Conservation (phyloP, 1,284 basidiomycete species). For the Inonotus hispidus region DNA sequence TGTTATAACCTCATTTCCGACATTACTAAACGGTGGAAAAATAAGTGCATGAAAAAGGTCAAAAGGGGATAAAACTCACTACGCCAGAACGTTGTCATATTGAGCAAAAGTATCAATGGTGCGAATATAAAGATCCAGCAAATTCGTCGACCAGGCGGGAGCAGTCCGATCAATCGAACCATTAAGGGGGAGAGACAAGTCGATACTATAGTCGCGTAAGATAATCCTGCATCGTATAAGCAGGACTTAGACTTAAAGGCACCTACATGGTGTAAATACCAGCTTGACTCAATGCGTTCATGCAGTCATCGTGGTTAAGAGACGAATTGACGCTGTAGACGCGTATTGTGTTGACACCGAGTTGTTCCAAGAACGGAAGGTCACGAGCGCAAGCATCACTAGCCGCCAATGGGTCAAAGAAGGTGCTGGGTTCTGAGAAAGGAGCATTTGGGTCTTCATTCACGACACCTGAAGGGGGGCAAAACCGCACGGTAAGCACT, state of each 20-base stretch:
- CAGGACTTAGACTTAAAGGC: constrained; percentile 24
- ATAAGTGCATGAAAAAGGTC: not conserved
- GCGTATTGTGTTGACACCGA: constrained; percentile 72
- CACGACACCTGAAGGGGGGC: constrained; percentile 23
- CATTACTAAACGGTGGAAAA: constrained; percentile 40
- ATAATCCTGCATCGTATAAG: constrained; percentile 13
- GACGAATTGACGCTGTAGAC: constrained; percentile 83
- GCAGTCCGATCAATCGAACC: constrained; percentile 77
- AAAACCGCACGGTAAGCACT: not conserved
- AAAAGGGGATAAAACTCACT: constrained; percentile 22
- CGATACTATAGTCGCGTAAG: constrained; percentile 47
- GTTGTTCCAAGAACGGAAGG: constrained; percentile 65
- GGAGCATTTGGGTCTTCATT: constrained; percentile 47
- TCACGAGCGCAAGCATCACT: constrained; percentile 71
- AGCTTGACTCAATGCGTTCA: constrained; percentile 70
- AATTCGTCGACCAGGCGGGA: constrained; percentile 79
- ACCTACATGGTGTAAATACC: constrained; percentile 83
- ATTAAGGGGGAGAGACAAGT: constrained; percentile 79
- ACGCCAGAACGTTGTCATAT: constrained; percentile 80
- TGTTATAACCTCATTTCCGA: constrained; percentile 87
- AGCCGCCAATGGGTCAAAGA: constrained; percentile 73
- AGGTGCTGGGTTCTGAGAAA: constrained; percentile 76
- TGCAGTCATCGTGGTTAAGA: constrained; percentile 82
- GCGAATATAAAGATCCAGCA: constrained; percentile 73
- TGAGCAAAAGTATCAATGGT: constrained; percentile 78